Base-by-base conservation (phyloP, 306 rosid species). In the Acacia melanoxylon region DNA sequence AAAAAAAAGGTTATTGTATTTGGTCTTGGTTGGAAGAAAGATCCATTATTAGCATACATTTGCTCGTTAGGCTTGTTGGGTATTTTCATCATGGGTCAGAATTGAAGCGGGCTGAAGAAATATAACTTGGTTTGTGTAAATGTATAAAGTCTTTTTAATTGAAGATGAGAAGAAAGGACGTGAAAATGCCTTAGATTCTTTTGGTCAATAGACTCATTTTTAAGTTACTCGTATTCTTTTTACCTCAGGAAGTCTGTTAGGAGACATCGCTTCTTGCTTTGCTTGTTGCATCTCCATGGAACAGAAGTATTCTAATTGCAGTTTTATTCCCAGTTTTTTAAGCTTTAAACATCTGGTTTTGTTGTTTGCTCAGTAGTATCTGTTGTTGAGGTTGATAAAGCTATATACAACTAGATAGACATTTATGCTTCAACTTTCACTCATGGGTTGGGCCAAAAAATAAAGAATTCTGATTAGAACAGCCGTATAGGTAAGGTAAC, bases 81-180 rank as follows among this genome's bases (percentile, higher is more conserved):
- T 14, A 63, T 27, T 13, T 14, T 63, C 27, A 35, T 14, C 25
- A 4, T 37, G 37, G 56, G 77, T 73, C 17, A 62, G 19, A 27
- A 14, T 25, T 62, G 37, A 62, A 62, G 68, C 15, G 75, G 14
- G 72, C 25, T 49, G 63, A 16, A 51, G 79, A 75, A 20, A 81
- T 68, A 77, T 68, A 85, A 65, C 33, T 62, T 1, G 68, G 19
- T 62, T 17, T 62, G 27, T 13, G 37, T 12, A 25, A 25, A 61
- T 61, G 4, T 61, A 25, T 61, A 12, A 8, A 12, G 13, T 6
- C 16, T 61, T 61, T 61, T 61, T 12, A 12, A 24, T 25, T 61
- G 19, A 10, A 56, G 63, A 56, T 10, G 65, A 22, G 65, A 58
- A 58, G 14, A 59, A 24, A 24, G 67, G 35, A 12, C 16, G 31